Evolutionary conservation across 257 asterid species (phyloP), one percentile per base, ranked within the genome.

Genomic region (Parsonsia alboflavescens): DNA sequence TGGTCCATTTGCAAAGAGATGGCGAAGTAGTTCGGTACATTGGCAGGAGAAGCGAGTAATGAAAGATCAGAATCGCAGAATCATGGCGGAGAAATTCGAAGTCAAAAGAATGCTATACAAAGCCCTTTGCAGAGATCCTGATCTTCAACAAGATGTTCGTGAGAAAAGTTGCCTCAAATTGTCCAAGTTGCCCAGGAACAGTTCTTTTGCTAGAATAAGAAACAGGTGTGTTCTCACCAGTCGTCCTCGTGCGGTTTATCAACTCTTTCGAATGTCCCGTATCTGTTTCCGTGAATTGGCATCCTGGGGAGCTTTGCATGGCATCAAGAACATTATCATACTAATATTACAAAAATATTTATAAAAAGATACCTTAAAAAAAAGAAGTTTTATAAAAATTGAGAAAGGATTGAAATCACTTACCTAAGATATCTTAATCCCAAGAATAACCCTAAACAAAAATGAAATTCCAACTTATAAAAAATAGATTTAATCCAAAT

Each of bases 231-330:
- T 83, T 28, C 72, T 80, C 22, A 80, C 84, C 0, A 82, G 86
- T 6, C 78, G 82, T 2, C 84, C 86, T 30, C 84, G 86, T 39
- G 84, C 80, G 0, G 86, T 80, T n/a, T 83, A 83, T 70, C 77
- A 75, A 54, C 72, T 74, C 44, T 80, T 83, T 63, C 65, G 84
- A 44, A 80, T 77, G 80, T 83, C 86, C 49, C 82, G 84, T 69
- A 80, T 83, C 57, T 79, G 80, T 45, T 83, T 83, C 49, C 75
- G 84, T 13, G 76, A 77, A 13, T 30, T 83, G 61, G 86, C 82
- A 7, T 70, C 75, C 7, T 65, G 63, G 30, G 86, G 86, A 24
- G 80, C 78, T 44, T 63, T 83, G 69, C 77, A 59, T 46, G 86
- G 84, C 36, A 66, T 80, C 22, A 80, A 83, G 77, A 83, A 83